phyloP scores from a whole-genome alignment of 1,284 basidiomycete genomes.

The Ustilago trichophora region DNA sequence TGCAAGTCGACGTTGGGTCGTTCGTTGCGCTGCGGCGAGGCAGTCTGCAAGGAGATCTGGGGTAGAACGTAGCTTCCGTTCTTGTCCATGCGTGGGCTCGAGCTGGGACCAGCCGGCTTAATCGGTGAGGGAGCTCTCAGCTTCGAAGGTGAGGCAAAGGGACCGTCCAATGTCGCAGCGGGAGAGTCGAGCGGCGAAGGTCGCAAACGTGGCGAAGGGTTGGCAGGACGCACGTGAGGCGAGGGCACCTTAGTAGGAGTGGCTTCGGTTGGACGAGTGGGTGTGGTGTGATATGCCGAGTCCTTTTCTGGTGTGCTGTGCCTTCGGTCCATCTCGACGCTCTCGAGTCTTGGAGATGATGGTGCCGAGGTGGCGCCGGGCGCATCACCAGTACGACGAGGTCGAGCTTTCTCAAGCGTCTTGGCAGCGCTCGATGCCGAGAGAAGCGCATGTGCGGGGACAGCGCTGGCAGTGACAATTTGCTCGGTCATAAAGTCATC shows the following conservation, averaged over 20 bases:
- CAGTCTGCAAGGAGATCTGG: conserved; percentile 38
- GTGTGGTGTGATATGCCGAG: conserved; percentile 27
- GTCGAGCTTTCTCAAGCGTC: conserved; percentile 37
- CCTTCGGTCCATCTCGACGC: conserved; percentile 39
- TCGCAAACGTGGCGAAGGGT: conserved; percentile 33
- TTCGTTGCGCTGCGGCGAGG: conserved; percentile 39
- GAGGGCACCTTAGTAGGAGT: conserved; percentile 24
- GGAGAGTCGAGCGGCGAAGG: conserved; percentile 31
- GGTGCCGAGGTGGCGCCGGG: conserved; percentile 27
- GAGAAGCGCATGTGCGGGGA: conserved; percentile 28
- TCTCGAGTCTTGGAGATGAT: conserved; percentile 30
- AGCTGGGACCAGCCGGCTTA: conserved; percentile 7
- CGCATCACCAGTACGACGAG: conserved; percentile 27
- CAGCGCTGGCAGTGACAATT: conserved; percentile 32
- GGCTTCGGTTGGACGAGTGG: conserved; percentile 12
- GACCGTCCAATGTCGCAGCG: conserved; percentile 9
- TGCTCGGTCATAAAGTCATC: conserved; percentile 38
- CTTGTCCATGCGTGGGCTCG: conserved; percentile 17
- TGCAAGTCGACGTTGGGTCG: conserved; percentile 24
- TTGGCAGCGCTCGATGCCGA: conserved; percentile 20
- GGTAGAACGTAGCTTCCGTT: conserved; percentile 24
- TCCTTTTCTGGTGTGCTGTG: conserved; percentile 46
- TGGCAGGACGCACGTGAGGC: conserved; percentile 33
- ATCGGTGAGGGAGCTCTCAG: conserved; percentile 10
- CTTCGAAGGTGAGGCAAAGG: conserved; percentile 23